Evolutionary conservation across 2,329 filamentous ascomycete species (phyloP), one percentile per base, ranked within the genome.

Genomic region (Alternaria triticimaculans): DNA sequence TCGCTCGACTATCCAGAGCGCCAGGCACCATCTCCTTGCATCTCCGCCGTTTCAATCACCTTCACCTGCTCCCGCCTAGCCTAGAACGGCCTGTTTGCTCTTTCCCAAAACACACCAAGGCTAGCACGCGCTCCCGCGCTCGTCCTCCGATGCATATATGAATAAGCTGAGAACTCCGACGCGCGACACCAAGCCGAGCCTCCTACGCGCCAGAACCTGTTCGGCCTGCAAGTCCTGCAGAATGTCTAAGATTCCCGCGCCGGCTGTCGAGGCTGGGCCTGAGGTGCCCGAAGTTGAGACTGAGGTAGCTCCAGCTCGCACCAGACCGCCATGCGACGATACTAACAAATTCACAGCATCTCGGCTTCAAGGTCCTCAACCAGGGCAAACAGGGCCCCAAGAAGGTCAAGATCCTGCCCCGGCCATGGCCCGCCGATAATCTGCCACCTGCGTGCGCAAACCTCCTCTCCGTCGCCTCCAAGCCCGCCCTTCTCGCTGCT

Each of bases 381-480:
- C 67, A 72, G 51, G 74, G 74, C 48, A 82, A 97, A 48, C 89
- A 90, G 59, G 90, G 92, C 73, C 93, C 97, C 74, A 88, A 90
- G 63, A 97, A 95, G 81, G 82, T 98, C 71, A 92, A 90, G 77
- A 83, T 92, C 23, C 83, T 98, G 45, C 92, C 93, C 15, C 86
- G 89, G 20, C 85, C 90, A 77, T 98, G 95, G 94, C 88, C 91
- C 44, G 73, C 80, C 64, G 84, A 89, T 70, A 83, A 87, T 41
- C 85, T 92, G 23, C 95, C 96, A 30, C 85, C 91, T 3, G 85
- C 92, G 5, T 93, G 91, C 48, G 89, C 93, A 12, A 96, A 93
- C 3, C 89, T 99, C 41, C 85, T 99, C 65, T 92, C 91, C 76
- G 87, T 98, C 69, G 94, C 95, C 58, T 90, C 93, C 30, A 88